Conservation (phyloP, 495 filamentous ascomycete genomes). For the Aeminium ludgeri region DNA sequence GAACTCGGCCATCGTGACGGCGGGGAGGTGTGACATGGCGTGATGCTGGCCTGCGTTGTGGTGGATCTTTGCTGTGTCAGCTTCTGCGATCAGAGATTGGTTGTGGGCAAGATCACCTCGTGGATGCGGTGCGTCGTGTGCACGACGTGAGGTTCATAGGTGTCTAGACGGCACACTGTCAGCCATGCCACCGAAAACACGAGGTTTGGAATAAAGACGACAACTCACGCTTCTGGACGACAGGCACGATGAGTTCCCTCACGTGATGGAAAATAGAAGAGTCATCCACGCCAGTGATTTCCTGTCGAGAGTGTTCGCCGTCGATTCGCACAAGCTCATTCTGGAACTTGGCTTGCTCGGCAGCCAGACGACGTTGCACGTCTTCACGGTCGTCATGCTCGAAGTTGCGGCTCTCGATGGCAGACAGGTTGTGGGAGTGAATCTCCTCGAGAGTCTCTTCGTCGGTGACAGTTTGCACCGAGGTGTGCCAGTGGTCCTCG, state of each 20-base stretch:
- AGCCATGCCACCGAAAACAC: neutral
- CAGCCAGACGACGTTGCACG: slow-evolving; percentile 28
- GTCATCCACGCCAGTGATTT: slow-evolving; percentile 17
- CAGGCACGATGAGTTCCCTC: slow-evolving; percentile 47
- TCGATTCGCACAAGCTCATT: slow-evolving; percentile 31
- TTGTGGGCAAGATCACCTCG: slow-evolving; percentile 41
- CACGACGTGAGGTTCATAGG: slow-evolving; percentile 44
- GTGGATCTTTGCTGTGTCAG: too few species aligned
- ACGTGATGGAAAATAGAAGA: slow-evolving; percentile 23
- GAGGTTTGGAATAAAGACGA: neutral
- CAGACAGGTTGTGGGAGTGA: slow-evolving; percentile 28
- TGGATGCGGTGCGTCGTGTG: slow-evolving; percentile 54
- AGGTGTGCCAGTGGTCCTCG: slow-evolving; percentile 30
- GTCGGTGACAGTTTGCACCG: slow-evolving; percentile 26
- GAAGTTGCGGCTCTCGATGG: slow-evolving; percentile 37
- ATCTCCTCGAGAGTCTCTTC: slow-evolving; percentile 22
- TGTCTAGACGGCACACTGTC: slow-evolving; percentile 25
- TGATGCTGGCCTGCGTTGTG: slow-evolving; percentile 41
- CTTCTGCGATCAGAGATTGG: too few species aligned
- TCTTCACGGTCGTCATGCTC: slow-evolving; percentile 36
- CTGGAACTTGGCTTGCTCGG: slow-evolving; percentile 35
- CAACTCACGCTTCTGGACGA: slow-evolving; percentile 36
- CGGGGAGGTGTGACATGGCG: slow-evolving; percentile 35
- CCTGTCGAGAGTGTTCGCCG: slow-evolving; percentile 46
- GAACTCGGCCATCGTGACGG: slow-evolving; percentile 45